Evolutionary conservation across 176 grass and related monocot species (phyloP).

Genomic region (Raddia distichophylla): DNA sequence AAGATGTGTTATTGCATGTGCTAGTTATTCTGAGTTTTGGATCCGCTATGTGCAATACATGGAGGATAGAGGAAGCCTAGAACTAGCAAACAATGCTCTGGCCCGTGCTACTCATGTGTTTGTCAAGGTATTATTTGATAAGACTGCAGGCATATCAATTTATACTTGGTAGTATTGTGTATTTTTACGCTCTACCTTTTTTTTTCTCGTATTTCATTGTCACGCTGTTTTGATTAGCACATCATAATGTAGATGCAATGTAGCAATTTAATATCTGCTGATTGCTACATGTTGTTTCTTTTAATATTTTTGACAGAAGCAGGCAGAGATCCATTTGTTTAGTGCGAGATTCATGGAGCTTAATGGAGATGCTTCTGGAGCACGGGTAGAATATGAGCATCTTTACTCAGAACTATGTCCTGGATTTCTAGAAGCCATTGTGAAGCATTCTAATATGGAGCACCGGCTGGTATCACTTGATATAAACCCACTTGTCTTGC

Average conservation of each 20-base stretch:
- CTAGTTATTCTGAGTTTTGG: slow-evolving; percentile 96
- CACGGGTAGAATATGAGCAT: slow-evolving; percentile 78
- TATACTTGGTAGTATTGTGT: not conserved
- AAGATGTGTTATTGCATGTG: slow-evolving; percentile 95
- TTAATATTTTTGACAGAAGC: slow-evolving; percentile 73
- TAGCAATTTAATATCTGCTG: slow-evolving; percentile 22
- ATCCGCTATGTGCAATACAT: slow-evolving; percentile 95
- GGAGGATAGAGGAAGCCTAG: slow-evolving; percentile 84
- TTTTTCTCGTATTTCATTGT: not conserved
- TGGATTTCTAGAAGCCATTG: slow-evolving; percentile 87
- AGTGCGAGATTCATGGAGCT: slow-evolving; percentile 88
- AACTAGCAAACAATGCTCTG: slow-evolving; percentile 96
- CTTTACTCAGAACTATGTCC: slow-evolving; percentile 82
- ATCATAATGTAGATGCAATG: not conserved
- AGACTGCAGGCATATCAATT: not conserved
- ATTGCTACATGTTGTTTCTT: not conserved
- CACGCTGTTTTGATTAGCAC: not conserved
- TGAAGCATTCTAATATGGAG: slow-evolving; percentile 96
- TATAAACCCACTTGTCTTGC: not conserved
- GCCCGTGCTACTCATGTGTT: slow-evolving; percentile 94
- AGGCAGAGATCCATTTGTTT: slow-evolving; percentile 94
- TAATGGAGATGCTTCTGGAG: slow-evolving; percentile 73
- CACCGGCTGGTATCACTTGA: slow-evolving; percentile 63
- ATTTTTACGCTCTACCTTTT: slow-evolving; percentile 15
- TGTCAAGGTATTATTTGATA: slow-evolving; percentile 79